phyloP scores from a whole-genome alignment of 495 filamentous ascomycete species.

The Beverwykella pulmonaria region DNA sequence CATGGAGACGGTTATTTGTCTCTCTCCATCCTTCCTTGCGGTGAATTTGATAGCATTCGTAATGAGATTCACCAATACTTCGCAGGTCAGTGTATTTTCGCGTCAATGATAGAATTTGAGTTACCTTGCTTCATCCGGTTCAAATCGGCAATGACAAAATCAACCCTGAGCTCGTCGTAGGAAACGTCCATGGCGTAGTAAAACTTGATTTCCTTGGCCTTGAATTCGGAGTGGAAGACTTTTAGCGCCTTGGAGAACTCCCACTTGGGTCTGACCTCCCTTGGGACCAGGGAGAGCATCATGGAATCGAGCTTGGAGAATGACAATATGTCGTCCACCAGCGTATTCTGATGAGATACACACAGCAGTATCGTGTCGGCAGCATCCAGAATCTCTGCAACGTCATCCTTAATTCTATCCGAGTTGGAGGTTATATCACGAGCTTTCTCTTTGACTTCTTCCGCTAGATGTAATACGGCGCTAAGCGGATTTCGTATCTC shows the following conservation, averaged over 20 bases:
- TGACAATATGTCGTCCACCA: conserved; percentile 47
- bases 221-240: conserved; percentile 46
- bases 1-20: conserved; percentile 38
- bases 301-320: conserved; percentile 47
- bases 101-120: background rate
- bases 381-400: conserved; percentile 38
- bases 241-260: conserved; percentile 40
- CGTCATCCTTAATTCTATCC: conserved; percentile 1
- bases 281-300: conserved; percentile 44
- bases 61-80: conserved; percentile 46
- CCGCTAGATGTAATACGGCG: conserved; percentile 45
- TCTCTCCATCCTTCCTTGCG: conserved; percentile 36
- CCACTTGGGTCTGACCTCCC: conserved; percentile 36
- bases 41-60: conserved; percentile 50
- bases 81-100: background rate
- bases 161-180: conserved; percentile 37
- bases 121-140: conserved; percentile 42
- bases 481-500: conserved; percentile 47
- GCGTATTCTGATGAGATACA: conserved; percentile 42
- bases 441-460: conserved; percentile 42
- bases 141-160: conserved; percentile 43
- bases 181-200: conserved; percentile 41
- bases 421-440: conserved; percentile 15
- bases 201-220: conserved; percentile 41
- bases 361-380: conserved; percentile 46